Base-by-base conservation (phyloP, 2,329 filamentous ascomycete species). In the Moelleriella libera region DNA sequence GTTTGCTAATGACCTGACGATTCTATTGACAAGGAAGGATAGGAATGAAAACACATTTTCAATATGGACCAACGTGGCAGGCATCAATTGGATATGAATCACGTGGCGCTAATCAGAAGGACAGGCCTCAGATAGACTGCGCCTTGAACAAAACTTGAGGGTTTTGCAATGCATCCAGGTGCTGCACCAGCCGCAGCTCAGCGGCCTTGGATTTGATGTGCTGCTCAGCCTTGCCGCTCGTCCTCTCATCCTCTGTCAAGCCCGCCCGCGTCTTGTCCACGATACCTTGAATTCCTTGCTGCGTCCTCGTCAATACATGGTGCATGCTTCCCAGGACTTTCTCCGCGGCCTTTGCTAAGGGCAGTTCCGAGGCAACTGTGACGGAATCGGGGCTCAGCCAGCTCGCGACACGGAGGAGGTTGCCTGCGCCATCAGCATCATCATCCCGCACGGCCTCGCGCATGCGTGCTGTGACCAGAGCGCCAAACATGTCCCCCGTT, bases 401-500 rank as follows among this genome's bases (percentile, higher is more conserved):
- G 51, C 80, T 80, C 5, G 68, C 64, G 2, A 65, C 75, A 6
- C 68, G 61, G 12, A 70, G 64, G 4, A 94, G 66, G 29, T 21
- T 21, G 21, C 21, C 21, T 3, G 21, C 21, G 21, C 56, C 52
- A 43, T 52, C 60, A 1, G 56, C 62, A 14, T 58, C 66, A 46
- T 69, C 65, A 1, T 41, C 11, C n/a, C 14, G 40, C 40, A 87
- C 83, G 30, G 87, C 88, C 69, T 97, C 87, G 49, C 90, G 82
- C 59, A 98, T 80, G 31, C 90, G 81, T 41, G 86, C 86, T 1
- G 95, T 80, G 60, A 88, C 88, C 43, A 98, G 74, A 6, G 90
- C 90, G 31, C 88, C 90, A 60, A 98, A 97, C 90, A 98, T 96
- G 68, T 98, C 92, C 44, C 92, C 92, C 0, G 94, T 97, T 41